phyloP scores from a whole-genome alignment of 768 basidiomycete genomes.

The Boletus patriciae region DNA sequence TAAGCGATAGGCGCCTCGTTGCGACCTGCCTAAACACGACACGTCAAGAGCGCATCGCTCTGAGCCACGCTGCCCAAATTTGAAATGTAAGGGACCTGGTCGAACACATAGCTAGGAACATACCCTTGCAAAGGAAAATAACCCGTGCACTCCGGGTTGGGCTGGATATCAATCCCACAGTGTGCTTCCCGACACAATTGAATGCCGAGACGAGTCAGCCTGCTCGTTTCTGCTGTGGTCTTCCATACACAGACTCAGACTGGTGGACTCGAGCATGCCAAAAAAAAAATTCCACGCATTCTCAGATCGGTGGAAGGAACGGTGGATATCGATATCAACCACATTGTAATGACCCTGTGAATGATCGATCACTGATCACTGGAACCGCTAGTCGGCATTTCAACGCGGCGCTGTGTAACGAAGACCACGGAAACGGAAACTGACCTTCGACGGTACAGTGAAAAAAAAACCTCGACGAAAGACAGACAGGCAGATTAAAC shows the following conservation, averaged over 20 bases:
- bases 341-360: neutral
- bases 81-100: neutral
- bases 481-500: neutral
- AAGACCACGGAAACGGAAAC: neutral
- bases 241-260: neutral
- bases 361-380: neutral
- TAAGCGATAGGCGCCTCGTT: neutral
- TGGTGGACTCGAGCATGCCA: neutral
- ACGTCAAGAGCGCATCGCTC: constrained; percentile 6
- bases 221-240: constrained; percentile 1
- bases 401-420: neutral
- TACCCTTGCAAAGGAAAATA: neutral
- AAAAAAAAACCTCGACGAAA: neutral
- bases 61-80: constrained; percentile 9
- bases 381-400: neutral
- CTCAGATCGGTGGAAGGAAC: neutral
- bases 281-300: neutral
- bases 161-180: neutral
- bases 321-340: neutral
- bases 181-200: neutral
- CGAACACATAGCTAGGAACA: neutral
- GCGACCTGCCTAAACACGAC: neutral
- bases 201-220: neutral
- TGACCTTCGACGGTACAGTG: neutral
- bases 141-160: too few species aligned